Base-by-base conservation (phyloP, 768 basidiomycete species). In the Lactifluus pinguis region DNA sequence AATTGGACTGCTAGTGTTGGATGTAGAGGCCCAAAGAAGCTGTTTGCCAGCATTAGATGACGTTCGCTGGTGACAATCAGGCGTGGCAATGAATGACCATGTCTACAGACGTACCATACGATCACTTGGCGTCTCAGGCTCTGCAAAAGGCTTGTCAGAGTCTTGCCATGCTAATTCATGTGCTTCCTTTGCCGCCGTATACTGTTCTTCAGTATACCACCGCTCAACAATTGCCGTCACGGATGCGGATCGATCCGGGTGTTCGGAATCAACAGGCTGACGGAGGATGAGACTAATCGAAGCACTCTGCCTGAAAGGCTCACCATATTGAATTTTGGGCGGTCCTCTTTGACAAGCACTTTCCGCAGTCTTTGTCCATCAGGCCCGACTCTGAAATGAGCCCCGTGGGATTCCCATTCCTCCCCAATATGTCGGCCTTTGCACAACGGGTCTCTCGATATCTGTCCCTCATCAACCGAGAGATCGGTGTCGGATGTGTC, bases 181-280 rank as follows among this genome's bases (percentile, higher is more conserved):
- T 44, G 77, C 76, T 17, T 78, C 76, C 65, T 88, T 88, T 1
- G 86, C 84, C 51, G 77, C 77, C 53, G 77, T 75, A 69, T 87
- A 86, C 65, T 88, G 84, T 59, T 83, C 86, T 57, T 90, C 88
- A 11, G 83, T 83, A 55, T 89, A 76, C 89, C 89, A 92, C 19
- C 76, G 78, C 69, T 90, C 89, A n/a, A 91, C 80, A 66, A 80
- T 86, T 34, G 90, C 83, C 63, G 87, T 83, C 29, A 89, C 73
- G 60, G 83, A 81, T 21, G 79, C 82, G 56, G 81, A 73, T 48
- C 81, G 80, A 71, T 92, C 89, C 4, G 87, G 86, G 69, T 92
- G 89, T 60, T 82, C 79, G 8, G 89, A 90, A 68, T 92, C 89
- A 55, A 79, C 74, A 3, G 89, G 89, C 89, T 91, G 64, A 41